A percentile compares a stretch with the other conserved stretches of the same genome.
These are phyloP conservation scores for Exophiala spinifera DNA, from an alignment of 2,329 filamentous ascomycete species.

Conservation along the genomic window DNA sequence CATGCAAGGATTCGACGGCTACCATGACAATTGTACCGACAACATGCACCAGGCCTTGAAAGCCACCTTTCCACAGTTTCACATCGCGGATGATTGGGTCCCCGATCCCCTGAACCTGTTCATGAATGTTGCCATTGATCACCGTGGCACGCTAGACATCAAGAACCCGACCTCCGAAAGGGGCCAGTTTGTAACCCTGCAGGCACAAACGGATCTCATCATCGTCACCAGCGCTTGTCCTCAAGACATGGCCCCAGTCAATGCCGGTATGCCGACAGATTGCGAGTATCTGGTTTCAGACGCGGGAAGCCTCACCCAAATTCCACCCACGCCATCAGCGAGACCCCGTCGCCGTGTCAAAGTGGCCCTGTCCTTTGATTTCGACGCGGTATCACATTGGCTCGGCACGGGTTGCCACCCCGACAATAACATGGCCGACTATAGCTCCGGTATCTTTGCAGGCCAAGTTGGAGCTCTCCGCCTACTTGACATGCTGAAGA, in stretches of 20 bases:
- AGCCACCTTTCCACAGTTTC: conserved; percentile 17
- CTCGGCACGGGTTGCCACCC: conserved; percentile 50
- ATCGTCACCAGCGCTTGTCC: conserved; percentile 45
- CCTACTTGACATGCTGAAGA: conserved; percentile 48
- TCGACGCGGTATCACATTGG: conserved; percentile 55
- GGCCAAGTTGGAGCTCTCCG: conserved; percentile 51
- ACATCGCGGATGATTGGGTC: conserved; percentile 27
- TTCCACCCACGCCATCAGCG: background rate
- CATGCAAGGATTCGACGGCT: conserved; percentile 34
- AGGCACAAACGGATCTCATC: conserved; percentile 37
- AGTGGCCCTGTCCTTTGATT: conserved; percentile 43
- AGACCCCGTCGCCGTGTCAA: conserved; percentile 24
- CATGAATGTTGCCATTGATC: conserved; percentile 41
- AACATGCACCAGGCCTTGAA: conserved; percentile 38
- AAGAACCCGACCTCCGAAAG: conserved; percentile 34
- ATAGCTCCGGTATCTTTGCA: conserved; percentile 50
- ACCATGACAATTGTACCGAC: conserved; percentile 43
- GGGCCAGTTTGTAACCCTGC: conserved; percentile 37
- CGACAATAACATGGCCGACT: conserved; percentile 51
- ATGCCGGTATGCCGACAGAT: conserved; percentile 37
- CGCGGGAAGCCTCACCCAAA: background rate
- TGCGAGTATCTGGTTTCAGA: conserved; percentile 10
- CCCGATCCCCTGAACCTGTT: conserved; percentile 45
- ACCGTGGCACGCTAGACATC: conserved; percentile 26
- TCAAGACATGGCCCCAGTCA: conserved; percentile 40